These are phyloP conservation scores for Chlorella ohadii DNA, from an alignment of 139 green algal species.

Conservation along the genomic window DNA sequence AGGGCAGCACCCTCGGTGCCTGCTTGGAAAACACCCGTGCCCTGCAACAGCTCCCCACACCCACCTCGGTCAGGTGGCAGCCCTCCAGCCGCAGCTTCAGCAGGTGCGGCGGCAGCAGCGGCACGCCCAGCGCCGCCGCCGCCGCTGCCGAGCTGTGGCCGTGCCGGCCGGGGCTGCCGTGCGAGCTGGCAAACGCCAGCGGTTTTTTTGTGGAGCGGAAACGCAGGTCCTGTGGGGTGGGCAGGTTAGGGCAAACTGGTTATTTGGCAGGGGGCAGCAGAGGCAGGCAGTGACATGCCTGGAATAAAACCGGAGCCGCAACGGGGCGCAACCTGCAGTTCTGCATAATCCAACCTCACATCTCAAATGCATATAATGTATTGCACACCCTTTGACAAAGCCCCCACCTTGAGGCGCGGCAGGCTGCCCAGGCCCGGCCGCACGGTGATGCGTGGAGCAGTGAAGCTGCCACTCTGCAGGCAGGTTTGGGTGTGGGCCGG, in stretches of 20 bases:
- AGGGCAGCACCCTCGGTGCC: no score
- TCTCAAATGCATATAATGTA: no score
- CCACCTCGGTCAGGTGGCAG: conserved; percentile 22
- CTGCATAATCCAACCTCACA: no score
- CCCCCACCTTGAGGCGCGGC: neutral
- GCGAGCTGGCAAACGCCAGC: neutral
- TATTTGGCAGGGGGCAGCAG: no score
- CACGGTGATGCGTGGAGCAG: conserved; percentile 17
- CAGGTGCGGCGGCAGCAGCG: conserved; percentile 24
- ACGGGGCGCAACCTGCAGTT: no score
- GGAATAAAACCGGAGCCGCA: no score
- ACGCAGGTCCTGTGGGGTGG: conserved; percentile 7
- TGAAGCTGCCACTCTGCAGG: conserved; percentile 4
- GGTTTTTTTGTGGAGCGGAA: conserved; percentile 15
- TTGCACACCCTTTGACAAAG: no score
- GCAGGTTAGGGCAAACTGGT: no score
- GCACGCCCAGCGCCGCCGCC: neutral
- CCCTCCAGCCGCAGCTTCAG: conserved; percentile 31
- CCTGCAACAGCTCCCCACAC: neutral
- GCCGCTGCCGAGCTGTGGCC: neutral
- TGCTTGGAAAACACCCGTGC: no score
- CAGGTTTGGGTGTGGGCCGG: no score
- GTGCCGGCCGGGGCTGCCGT: neutral
- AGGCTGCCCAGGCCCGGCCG: conserved; percentile 21
- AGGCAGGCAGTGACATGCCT: neutral